A percentile compares a stretch with the other conserved stretches of the same genome.
Conservation (phyloP, 139 green algal genomes). For the Chlamydomonas eustigma region DNA sequence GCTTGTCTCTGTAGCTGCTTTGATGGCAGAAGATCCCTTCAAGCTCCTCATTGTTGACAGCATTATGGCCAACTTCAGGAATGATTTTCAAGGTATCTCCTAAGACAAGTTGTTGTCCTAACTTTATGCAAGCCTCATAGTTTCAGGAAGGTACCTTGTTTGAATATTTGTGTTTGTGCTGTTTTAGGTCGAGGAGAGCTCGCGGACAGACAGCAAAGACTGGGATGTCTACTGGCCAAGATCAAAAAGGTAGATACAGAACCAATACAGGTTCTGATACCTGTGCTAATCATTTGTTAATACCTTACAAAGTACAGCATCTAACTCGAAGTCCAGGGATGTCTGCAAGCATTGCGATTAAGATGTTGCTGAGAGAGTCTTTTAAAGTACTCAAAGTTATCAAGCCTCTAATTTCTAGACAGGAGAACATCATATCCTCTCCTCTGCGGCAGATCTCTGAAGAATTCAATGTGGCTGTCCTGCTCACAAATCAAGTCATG, state of each 20-base stretch:
- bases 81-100: constrained; percentile 57
- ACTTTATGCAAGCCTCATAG: background rate
- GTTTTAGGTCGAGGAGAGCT: constrained; percentile 65
- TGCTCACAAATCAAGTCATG: constrained; percentile 86
- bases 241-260: constrained; percentile 73
- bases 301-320: no score
- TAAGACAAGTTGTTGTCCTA: background rate
- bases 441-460: constrained; percentile 76
- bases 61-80: constrained; percentile 78
- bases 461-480: constrained; percentile 86
- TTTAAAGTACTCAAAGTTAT: constrained; percentile 1
- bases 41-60: constrained; percentile 84
- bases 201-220: constrained; percentile 86
- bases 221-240: constrained; percentile 62
- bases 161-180: background rate
- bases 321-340: no score
- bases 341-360: background rate
- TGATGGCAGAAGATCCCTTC: constrained; percentile 74
- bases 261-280: no score
- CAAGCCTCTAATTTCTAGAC: background rate
- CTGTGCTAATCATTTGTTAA: no score
- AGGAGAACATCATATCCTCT: background rate
- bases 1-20: constrained; percentile 62
- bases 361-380: no score
- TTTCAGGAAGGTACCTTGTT: background rate